Evolutionary conservation across 2,329 filamentous ascomycete genomes (phyloP).

Genomic region (Curvularia eragrostidis): DNA sequence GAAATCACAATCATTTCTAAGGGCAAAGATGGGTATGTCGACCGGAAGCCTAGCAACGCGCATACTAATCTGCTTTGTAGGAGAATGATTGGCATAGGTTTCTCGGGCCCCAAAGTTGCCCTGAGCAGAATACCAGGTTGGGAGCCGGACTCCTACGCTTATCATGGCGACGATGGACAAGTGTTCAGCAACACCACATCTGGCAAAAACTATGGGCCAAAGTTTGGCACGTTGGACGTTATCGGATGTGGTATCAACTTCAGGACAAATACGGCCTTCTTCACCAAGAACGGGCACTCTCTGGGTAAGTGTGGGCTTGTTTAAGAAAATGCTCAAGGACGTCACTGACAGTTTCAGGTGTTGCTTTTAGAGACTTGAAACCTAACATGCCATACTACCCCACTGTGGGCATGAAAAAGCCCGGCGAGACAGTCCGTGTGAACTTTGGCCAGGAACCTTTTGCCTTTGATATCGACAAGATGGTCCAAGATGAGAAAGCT

Average conservation of each 20-base stretch:
- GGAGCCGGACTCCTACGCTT: conserved; percentile 71
- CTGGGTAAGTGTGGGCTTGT: conserved; percentile 55
- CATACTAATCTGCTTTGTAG: conserved; percentile 34
- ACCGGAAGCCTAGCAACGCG: conserved; percentile 37
- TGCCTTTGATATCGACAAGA: conserved; percentile 86
- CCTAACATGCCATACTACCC: conserved; percentile 68
- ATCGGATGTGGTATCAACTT: conserved; percentile 72
- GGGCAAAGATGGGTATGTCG: conserved; percentile 69
- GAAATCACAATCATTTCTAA: conserved; percentile 74
- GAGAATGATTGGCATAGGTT: conserved; percentile 64
- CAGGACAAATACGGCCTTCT: conserved; percentile 66
- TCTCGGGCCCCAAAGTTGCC: conserved; percentile 65
- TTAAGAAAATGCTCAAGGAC: background rate
- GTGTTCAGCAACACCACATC: conserved; percentile 66
- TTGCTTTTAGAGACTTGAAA: conserved; percentile 71
- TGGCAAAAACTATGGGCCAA: conserved; percentile 65
- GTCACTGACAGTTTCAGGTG: conserved; percentile 58
- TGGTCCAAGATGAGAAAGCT: conserved; percentile 62
- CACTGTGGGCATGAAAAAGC: conserved; percentile 70
- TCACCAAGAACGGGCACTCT: conserved; percentile 68
- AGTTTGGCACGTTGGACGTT: conserved; percentile 65
- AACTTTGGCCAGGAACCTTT: conserved; percentile 78
- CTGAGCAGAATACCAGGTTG: conserved; percentile 69
- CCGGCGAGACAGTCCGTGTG: conserved; percentile 63
- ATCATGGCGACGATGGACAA: conserved; percentile 71